phyloP scores from a whole-genome alignment of 176 grass and related monocot species.

The Carex pumila region DNA sequence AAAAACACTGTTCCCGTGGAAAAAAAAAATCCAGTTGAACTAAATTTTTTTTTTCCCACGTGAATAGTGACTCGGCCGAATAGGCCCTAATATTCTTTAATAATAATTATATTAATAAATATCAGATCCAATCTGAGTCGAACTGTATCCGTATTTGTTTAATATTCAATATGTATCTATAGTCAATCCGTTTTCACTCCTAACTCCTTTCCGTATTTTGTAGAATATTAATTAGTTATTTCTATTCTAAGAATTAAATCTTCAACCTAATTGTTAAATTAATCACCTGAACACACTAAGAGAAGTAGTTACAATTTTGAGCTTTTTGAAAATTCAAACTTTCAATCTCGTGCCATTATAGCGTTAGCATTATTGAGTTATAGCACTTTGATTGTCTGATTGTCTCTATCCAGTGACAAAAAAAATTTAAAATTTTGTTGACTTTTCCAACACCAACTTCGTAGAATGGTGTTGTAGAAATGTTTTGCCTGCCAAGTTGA shows the following conservation, averaged over 20 bases:
- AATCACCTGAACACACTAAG: not conserved
- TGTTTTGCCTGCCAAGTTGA: not conserved
- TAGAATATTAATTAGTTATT: not conserved
- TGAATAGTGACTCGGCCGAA: too few species aligned
- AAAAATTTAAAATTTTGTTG: not conserved
- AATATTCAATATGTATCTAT: too few species aligned
- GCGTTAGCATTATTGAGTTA: not conserved
- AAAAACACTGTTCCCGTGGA: too few species aligned
- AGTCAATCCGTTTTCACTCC: too few species aligned
- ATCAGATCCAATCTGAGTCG: too few species aligned
- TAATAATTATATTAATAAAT: too few species aligned
- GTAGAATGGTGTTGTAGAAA: not conserved
- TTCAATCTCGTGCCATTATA: not conserved
- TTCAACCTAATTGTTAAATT: not conserved
- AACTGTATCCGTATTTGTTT: too few species aligned
- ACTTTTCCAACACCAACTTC: not conserved
- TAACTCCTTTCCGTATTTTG: too few species aligned
- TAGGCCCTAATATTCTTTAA: too few species aligned
- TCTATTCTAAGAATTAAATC: not conserved
- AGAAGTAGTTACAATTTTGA: not conserved
- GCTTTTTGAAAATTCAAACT: not conserved
- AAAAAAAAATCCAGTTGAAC: too few species aligned
- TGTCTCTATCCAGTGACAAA: not conserved
- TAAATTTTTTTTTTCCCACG: too few species aligned
- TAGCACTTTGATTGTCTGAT: not conserved